Conservation (phyloP, 2,329 filamentous ascomycete species). For the Setomelanomma holmii region DNA sequence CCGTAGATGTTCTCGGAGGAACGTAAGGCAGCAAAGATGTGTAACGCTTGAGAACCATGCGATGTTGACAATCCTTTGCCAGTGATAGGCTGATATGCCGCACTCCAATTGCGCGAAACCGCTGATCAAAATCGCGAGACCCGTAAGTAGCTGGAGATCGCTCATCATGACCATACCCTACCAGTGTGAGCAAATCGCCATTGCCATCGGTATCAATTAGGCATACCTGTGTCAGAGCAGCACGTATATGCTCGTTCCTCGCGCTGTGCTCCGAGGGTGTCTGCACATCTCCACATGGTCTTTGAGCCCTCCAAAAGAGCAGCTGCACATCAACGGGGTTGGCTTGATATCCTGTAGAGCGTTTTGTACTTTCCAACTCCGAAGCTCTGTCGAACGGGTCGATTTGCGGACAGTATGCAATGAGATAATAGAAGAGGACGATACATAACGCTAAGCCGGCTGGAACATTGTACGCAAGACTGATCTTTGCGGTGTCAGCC, state of each 20-base stretch:
- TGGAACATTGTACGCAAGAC: slow-evolving; percentile 1
- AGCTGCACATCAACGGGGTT: background rate
- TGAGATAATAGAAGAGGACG: background rate
- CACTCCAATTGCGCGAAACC: slow-evolving; percentile 18
- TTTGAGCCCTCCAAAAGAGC: background rate
- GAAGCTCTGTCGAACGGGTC: background rate
- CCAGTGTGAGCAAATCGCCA: background rate
- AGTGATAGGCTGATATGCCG: slow-evolving; percentile 23
- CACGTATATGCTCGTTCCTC: background rate
- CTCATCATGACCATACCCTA: slow-evolving; percentile 21
- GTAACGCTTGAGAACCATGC: slow-evolving; percentile 22
- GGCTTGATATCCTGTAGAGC: background rate
- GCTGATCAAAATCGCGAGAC: slow-evolving; percentile 20
- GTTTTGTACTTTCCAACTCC: background rate
- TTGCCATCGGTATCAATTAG: background rate
- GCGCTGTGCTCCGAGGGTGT: background rate
- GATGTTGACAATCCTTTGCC: slow-evolving; percentile 17
- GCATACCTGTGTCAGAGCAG: background rate
- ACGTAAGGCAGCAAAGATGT: slow-evolving; percentile 16
- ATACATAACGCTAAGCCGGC: slow-evolving; percentile 1
- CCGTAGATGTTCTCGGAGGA: slow-evolving; percentile 12
- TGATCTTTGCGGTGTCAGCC: background rate
- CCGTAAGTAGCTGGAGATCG: slow-evolving; percentile 22
- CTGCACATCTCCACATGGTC: background rate
- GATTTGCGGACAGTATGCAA: background rate